These are phyloP conservation scores for Lasiosphaeria hispida DNA, from an alignment of 495 filamentous ascomycete species.

Conservation along the genomic window DNA sequence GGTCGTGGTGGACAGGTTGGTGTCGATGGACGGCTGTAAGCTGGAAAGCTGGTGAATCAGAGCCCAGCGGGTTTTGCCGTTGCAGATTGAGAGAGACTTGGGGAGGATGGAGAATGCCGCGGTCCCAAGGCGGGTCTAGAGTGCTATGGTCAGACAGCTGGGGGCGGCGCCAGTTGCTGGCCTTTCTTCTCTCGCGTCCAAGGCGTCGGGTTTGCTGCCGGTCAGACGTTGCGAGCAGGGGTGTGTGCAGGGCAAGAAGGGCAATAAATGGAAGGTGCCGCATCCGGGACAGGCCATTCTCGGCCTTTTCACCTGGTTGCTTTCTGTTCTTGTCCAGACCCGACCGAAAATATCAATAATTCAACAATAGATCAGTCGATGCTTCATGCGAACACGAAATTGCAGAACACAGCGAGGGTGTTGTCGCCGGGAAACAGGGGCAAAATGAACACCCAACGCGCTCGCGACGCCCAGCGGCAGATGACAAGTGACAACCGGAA, in stretches of 20 bases:
- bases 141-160: background rate
- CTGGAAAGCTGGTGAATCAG: constrained; percentile 7
- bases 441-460: too few species aligned
- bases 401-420: too few species aligned
- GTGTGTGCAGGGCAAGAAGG: background rate
- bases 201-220: constrained; percentile 18
- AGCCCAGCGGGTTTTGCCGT: constrained; percentile 26
- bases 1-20: background rate
- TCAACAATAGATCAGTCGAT: too few species aligned
- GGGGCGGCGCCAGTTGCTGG: background rate
- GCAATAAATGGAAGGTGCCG: background rate
- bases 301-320: too few species aligned
- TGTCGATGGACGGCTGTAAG: background rate
- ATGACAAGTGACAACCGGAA: too few species aligned
- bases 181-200: constrained; percentile 19
- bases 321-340: too few species aligned
- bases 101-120: constrained; percentile 28
- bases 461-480: too few species aligned
- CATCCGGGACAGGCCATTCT: background rate
- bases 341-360: too few species aligned
- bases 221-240: background rate
- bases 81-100: constrained; percentile 12
- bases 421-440: too few species aligned
- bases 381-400: too few species aligned
- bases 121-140: background rate